phyloP scores from a whole-genome alignment of 2,329 filamentous ascomycete species.

The Microsporum canis region DNA sequence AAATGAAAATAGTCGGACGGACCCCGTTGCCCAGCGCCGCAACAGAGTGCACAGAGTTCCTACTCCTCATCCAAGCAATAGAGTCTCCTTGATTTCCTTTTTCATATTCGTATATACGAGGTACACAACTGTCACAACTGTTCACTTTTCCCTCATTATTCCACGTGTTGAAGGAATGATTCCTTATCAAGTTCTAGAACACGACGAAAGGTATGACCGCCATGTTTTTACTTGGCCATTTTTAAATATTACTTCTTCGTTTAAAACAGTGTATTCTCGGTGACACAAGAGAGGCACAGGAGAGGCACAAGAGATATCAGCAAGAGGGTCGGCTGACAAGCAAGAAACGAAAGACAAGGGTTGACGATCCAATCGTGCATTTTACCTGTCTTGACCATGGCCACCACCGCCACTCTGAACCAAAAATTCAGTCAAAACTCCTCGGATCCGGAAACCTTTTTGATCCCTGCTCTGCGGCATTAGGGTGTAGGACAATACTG shows the following conservation, averaged over 20 bases:
- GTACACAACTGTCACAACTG: not conserved
- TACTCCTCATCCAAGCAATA: not conserved
- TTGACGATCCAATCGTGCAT: not conserved
- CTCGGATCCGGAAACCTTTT: not conserved
- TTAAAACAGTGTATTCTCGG: not conserved
- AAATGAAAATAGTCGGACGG: not conserved
- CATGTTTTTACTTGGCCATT: not conserved
- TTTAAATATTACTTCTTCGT: not conserved
- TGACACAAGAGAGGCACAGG: not conserved
- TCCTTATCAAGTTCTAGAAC: not conserved
- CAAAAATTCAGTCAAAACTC: slow-evolving; percentile 3
- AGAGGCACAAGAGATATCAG: not conserved
- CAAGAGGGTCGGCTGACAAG: not conserved
- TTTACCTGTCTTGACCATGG: not conserved
- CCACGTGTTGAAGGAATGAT: not conserved
- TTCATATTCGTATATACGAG: not conserved
- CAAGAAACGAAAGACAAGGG: not conserved
- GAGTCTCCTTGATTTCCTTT: not conserved
- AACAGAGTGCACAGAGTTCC: not conserved
- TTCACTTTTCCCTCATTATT: not conserved
- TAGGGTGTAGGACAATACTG: not conserved
- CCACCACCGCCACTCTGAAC: not conserved
- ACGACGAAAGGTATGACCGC: not conserved
- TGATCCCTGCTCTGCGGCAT: not conserved
- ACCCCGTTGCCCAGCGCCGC: not conserved